These are phyloP conservation scores for Crassisporium funariophilum DNA, from an alignment of 768 basidiomycete genomes.

Conservation along the genomic window DNA sequence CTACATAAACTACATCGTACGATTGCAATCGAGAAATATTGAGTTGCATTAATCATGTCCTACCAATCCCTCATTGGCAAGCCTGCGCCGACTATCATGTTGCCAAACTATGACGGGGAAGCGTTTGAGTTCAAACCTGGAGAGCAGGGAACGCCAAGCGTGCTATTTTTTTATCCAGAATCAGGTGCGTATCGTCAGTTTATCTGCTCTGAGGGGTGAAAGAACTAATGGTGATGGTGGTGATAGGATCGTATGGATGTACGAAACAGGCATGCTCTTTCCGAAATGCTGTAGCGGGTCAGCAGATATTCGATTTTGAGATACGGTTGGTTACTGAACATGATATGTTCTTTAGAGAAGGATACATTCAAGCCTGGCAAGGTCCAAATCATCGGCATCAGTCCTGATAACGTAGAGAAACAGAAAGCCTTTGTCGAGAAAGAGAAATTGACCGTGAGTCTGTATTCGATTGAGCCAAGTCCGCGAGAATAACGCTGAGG, in stretches of 20 bases:
- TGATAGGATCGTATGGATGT: slow-evolving; percentile 69
- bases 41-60: slow-evolving; percentile 14
- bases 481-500: not conserved
- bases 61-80: slow-evolving; percentile 49
- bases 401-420: slow-evolving; percentile 68
- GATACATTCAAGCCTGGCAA: slow-evolving; percentile 65
- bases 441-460: slow-evolving; percentile 60
- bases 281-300: slow-evolving; percentile 74
- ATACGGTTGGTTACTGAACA: slow-evolving; percentile 3
- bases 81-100: slow-evolving; percentile 63
- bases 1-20: not conserved
- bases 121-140: slow-evolving; percentile 62
- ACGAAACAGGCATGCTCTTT: slow-evolving; percentile 84
- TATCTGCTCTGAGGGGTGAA: too few relatives aligned
- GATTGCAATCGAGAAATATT: slow-evolving; percentile 2
- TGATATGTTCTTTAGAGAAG: slow-evolving; percentile 44
- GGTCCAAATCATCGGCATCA: slow-evolving; percentile 73
- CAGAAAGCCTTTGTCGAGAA: slow-evolving; percentile 78
- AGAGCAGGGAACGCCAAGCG: slow-evolving; percentile 58
- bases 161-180: slow-evolving; percentile 79
- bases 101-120: slow-evolving; percentile 66
- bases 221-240: not conserved
- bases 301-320: slow-evolving; percentile 18
- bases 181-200: slow-evolving; percentile 45
- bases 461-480: not conserved